phyloP scores from a whole-genome alignment of 352 stramenopile species.

The Plasmopara halstedii region DNA sequence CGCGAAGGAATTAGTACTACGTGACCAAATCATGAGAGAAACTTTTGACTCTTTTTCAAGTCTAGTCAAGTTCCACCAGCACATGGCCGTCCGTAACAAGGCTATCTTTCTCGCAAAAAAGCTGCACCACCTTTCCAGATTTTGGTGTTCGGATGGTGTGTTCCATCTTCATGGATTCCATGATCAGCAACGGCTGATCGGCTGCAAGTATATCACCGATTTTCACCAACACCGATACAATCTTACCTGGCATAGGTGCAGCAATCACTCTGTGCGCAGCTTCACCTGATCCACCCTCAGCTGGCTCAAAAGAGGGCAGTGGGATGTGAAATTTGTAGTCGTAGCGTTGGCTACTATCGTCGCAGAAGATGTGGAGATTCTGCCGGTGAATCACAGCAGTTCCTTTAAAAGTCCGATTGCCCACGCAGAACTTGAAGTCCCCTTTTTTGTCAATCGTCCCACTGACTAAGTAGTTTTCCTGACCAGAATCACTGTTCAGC shows the following conservation, averaged over 20 bases:
- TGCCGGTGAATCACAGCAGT: slow-evolving; percentile 61
- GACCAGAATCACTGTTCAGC: slow-evolving; percentile 15
- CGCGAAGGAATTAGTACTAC: too few species aligned
- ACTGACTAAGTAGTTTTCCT: slow-evolving; percentile 20
- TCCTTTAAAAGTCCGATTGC: slow-evolving; percentile 54
- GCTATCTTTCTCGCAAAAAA: slow-evolving; percentile 67
- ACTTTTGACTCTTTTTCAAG: too few species aligned
- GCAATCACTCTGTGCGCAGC: slow-evolving; percentile 48
- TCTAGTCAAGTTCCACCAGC: slow-evolving; percentile 59
- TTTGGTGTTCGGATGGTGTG: slow-evolving; percentile 69
- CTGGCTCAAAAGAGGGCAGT: slow-evolving; percentile 39
- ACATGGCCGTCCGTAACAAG: slow-evolving; percentile 72
- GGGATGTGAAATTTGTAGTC: slow-evolving; percentile 80
- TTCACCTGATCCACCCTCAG: slow-evolving; percentile 14
- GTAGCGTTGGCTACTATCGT: slow-evolving; percentile 64
- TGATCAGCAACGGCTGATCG: slow-evolving; percentile 90
- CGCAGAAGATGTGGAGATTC: slow-evolving; percentile 68
- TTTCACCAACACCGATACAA: slow-evolving; percentile 86
- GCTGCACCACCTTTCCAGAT: slow-evolving; percentile 56
- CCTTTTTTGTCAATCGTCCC: slow-evolving; percentile 31
- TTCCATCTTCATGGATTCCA: slow-evolving; percentile 99
- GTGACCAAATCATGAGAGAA: too few species aligned
- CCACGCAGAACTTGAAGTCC: slow-evolving; percentile 64
- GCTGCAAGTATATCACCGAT: slow-evolving; percentile 80
- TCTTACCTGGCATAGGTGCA: slow-evolving; percentile 93